Conservation (phyloP, 2,329 filamentous ascomycete genomes). For the Sporothrix schenckii region DNA sequence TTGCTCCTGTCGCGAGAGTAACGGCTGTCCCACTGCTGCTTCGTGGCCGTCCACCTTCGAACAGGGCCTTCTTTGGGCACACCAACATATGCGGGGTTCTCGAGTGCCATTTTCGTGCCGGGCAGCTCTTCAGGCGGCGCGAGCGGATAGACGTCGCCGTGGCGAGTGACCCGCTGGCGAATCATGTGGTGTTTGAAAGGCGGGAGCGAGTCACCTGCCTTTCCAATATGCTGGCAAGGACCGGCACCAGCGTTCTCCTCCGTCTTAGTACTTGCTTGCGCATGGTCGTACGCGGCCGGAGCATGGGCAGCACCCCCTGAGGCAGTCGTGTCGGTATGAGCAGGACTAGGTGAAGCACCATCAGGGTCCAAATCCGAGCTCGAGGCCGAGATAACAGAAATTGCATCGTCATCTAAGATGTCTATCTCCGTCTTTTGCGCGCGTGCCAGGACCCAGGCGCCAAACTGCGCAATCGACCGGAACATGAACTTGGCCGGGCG, state of each 20-base stretch:
- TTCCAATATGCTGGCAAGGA: constrained; percentile 63
- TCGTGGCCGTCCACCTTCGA: constrained; percentile 78
- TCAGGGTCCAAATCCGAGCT: constrained; percentile 35
- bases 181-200: constrained; percentile 87
- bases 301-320: too few relatives aligned
- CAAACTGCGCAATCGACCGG: constrained; percentile 86
- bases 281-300: background rate
- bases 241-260: background rate
- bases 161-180: constrained; percentile 78
- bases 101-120: constrained; percentile 63
- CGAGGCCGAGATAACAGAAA: constrained; percentile 72
- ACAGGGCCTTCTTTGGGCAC: constrained; percentile 79
- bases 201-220: constrained; percentile 80
- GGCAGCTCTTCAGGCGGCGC: constrained; percentile 65
- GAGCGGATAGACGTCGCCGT: constrained; percentile 73
- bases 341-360: background rate
- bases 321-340: background rate
- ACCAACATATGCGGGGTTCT: constrained; percentile 67
- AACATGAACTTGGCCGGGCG: constrained; percentile 97
- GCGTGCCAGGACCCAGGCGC: constrained; percentile 83
- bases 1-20: constrained; percentile 70
- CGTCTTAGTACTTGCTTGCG: constrained; percentile 30
- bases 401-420: constrained; percentile 75
- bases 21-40: constrained; percentile 70
- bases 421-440: constrained; percentile 81